phyloP scores from a whole-genome alignment of 768 basidiomycete species.

The Boletales sp. region DNA sequence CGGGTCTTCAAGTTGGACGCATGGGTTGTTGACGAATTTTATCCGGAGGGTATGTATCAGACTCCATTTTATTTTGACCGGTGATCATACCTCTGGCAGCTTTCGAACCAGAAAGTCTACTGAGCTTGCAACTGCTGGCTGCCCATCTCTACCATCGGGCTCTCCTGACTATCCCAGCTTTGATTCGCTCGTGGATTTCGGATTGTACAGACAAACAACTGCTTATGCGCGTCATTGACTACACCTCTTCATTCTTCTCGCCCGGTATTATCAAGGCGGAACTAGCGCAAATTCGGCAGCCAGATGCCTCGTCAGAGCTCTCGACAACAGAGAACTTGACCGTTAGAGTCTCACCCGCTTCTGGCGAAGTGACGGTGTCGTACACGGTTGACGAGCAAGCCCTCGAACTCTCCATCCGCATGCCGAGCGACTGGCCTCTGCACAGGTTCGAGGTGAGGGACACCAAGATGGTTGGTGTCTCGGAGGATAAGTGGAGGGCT shows the following conservation, averaged over 20 bases:
- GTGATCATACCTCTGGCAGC: constrained; percentile 34
- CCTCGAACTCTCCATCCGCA: constrained; percentile 81
- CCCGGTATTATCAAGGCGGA: constrained; percentile 84
- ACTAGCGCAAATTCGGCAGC: constrained; percentile 65
- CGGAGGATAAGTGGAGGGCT: constrained; percentile 86
- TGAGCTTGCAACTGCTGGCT: constrained; percentile 63
- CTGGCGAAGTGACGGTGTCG: constrained; percentile 78
- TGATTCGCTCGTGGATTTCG: constrained; percentile 81
- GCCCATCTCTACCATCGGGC: constrained; percentile 90
- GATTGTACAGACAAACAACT: constrained; percentile 89
- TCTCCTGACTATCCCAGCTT: constrained; percentile 76
- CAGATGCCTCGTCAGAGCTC: constrained; percentile 51
- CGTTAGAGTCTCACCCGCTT: constrained; percentile 68
- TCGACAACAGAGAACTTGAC: constrained; percentile 68
- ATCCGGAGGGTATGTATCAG: constrained; percentile 58
- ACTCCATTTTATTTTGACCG: not conserved
- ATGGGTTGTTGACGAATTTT: constrained; percentile 85
- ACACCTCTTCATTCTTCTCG: constrained; percentile 83
- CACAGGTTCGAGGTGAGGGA: constrained; percentile 87
- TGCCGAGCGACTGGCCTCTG: constrained; percentile 90
- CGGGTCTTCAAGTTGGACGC: constrained; percentile 77
- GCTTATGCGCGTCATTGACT: constrained; percentile 66
- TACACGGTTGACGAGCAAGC: constrained; percentile 93
- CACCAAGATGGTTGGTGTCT: constrained; percentile 78
- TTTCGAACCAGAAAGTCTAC: constrained; percentile 49